Evolutionary conservation across 2,329 filamentous ascomycete species (phyloP), one percentile per base, ranked within the genome.

Genomic region (Leptographium galeiforme): DNA sequence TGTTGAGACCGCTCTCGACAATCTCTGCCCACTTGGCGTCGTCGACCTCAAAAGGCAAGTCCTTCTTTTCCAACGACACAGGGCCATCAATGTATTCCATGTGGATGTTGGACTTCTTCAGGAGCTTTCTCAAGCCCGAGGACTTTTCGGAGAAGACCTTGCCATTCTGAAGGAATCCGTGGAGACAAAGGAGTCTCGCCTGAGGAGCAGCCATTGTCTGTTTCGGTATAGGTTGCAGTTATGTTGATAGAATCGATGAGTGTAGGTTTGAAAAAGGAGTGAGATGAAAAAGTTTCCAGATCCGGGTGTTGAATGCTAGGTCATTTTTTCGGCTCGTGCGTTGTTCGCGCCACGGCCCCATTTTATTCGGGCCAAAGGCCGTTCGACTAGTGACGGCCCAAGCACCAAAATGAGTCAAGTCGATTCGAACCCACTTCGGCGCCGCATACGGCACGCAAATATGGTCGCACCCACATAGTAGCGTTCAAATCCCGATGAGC

Each of bases 81-180:
- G 52, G 52, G 34, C 52, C 52, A 38, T 54, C 52, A 12, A 54
- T 54, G 43, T 54, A 54, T 14, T 54, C 52, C 52, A 54, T 54
- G 1, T 51, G 41, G 43, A 54, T 45, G 44, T 54, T 51, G 48
- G 16, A 47, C 52, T 54, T 54, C 16, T 54, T 54, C 18, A 54
- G 14, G 16, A 54, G 41, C 48, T 54, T 54, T 33, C 52, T 38
- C 43, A 54, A 19, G 1, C 52, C 52, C 13, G 52, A 54, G 11
- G 52, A 54, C 48, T 54, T 54, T 40, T 54, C 52, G 2, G 48
- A 51, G 30, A 54, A 54, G 43, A 54, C n/a, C 11, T 51, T 50
- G 34, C 48, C 52, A 48, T 51, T 54, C 43, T 54, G 52, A 41
- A 54, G 48, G 11, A 54, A 54, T 19, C 52, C 52, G 48, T 54